Conservation (phyloP, 768 basidiomycete species). For the Leccinum uliginosum region DNA sequence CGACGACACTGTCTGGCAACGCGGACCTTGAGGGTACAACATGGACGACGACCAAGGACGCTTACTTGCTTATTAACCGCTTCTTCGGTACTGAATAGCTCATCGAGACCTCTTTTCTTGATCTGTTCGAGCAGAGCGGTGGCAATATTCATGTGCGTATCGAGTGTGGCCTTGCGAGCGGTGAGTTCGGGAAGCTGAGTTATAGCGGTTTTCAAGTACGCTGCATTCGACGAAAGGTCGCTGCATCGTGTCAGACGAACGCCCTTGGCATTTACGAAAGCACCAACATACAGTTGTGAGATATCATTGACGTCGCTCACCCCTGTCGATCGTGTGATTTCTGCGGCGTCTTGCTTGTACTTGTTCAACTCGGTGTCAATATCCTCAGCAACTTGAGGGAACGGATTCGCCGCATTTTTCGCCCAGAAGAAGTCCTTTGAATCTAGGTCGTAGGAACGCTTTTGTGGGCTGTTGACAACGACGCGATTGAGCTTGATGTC, state of each 20-base stretch:
- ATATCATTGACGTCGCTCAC: conserved; percentile 96
- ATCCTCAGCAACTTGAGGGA: conserved; percentile 98
- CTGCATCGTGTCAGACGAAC: conserved; percentile 28
- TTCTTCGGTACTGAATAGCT: conserved; percentile 96
- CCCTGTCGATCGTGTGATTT: conserved; percentile 93
- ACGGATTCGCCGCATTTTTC: conserved; percentile 91
- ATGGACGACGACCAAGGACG: background rate
- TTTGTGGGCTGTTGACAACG: conserved; percentile 73
- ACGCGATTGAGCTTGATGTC: conserved; percentile 97
- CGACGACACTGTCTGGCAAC: conserved; percentile 59
- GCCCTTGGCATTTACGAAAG: background rate
- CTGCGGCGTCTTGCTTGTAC: conserved; percentile 94
- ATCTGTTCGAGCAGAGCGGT: conserved; percentile 93
- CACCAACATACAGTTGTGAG: conserved; percentile 71
- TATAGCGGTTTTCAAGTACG: conserved; percentile 94
- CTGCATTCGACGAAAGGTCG: conserved; percentile 89
- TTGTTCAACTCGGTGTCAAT: conserved; percentile 89
- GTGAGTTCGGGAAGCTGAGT: conserved; percentile 96
- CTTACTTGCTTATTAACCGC: conserved; percentile 78
- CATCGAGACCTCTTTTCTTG: conserved; percentile 91
- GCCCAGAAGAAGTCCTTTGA: conserved; percentile 99
- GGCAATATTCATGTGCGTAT: conserved; percentile 99
- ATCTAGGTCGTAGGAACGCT: conserved; percentile 88
- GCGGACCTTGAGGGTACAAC: background rate
- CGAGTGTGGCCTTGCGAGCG: conserved; percentile 91